These are phyloP conservation scores for Plantago coronopus DNA, from an alignment of 305 asterid species.

Conservation along the genomic window DNA sequence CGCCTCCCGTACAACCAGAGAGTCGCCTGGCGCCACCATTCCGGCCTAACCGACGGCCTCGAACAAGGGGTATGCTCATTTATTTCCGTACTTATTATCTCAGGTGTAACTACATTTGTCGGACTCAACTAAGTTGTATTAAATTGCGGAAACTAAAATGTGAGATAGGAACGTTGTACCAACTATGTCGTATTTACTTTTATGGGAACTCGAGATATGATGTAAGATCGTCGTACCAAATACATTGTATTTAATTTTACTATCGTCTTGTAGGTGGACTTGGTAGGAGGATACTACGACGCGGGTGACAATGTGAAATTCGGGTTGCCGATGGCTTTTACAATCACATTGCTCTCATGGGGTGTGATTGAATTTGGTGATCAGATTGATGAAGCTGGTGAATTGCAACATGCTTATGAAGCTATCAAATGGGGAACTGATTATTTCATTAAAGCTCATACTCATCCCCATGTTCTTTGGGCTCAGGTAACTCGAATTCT, in stretches of 20 bases:
- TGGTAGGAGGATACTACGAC: slow-evolving; percentile 87
- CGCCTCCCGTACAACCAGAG: slow-evolving; percentile 82
- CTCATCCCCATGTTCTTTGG: slow-evolving; percentile 74
- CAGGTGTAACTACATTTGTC: too few species aligned
- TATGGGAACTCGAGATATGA: neutral
- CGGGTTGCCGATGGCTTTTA: slow-evolving; percentile 83
- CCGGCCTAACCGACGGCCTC: slow-evolving; percentile 94
- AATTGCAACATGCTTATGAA: slow-evolving; percentile 57
- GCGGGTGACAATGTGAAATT: slow-evolving; percentile 86
- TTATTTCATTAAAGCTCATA: slow-evolving; percentile 82
- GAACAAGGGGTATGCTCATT: slow-evolving; percentile 69
- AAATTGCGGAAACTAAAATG: neutral
- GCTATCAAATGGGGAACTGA: slow-evolving; percentile 96
- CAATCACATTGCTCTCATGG: slow-evolving; percentile 77
- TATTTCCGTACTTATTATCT: too few species aligned
- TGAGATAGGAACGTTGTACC: neutral
- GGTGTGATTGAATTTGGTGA: slow-evolving; percentile 52
- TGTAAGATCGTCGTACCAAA: neutral
- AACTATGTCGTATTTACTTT: neutral
- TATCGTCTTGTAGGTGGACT: slow-evolving; percentile 50
- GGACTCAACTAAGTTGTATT: neutral
- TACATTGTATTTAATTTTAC: neutral
- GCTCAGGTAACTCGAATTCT: slow-evolving; percentile 46
- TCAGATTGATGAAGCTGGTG: slow-evolving; percentile 54
- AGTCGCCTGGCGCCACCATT: slow-evolving; percentile 83